These are phyloP conservation scores for Ogataea chonburiensis DNA, from an alignment of 805 yeast species.

Conservation along the genomic window DNA sequence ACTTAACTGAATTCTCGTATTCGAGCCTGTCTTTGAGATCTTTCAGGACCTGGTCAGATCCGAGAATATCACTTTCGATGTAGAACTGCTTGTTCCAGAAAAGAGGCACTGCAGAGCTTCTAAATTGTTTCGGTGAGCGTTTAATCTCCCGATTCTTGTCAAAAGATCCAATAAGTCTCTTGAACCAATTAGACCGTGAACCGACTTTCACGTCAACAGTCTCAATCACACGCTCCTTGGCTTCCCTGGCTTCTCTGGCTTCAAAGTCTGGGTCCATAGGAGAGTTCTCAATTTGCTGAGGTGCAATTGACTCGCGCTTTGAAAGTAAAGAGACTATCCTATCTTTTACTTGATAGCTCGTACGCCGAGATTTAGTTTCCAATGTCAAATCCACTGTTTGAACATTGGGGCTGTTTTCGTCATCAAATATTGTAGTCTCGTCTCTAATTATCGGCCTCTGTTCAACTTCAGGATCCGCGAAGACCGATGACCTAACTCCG, in stretches of 20 bases:
- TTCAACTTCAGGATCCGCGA: conserved; percentile 32
- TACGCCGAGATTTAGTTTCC: not conserved
- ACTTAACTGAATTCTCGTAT: conserved; percentile 8
- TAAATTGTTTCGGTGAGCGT: not conserved
- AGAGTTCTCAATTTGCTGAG: conserved; percentile 23
- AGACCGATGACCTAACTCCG: conserved; percentile 20
- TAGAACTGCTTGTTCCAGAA: conserved; percentile 6
- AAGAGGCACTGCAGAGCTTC: not conserved
- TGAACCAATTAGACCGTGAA: conserved; percentile 18
- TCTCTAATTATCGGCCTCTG: conserved; percentile 3
- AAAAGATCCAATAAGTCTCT: conserved; percentile 8
- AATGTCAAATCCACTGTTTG: too few relatives aligned
- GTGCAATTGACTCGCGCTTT: conserved; percentile 13
- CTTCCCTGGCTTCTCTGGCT: conserved; percentile 6
- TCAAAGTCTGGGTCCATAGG: conserved; percentile 29
- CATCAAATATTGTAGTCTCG: conserved; percentile 23
- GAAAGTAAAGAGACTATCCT: conserved; percentile 13
- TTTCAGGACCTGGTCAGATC: conserved; percentile 7
- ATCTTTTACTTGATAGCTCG: conserved; percentile 9
- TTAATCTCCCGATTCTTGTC: not conserved
- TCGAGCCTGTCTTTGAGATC: conserved; percentile 4
- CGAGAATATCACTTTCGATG: conserved; percentile 6
- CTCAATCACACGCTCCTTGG: conserved; percentile 7
- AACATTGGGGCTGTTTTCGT: conserved; percentile 12
- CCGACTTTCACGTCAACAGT: not conserved